phyloP scores from a whole-genome alignment of 179 eudicot species.

The Drosera spatulata region DNA sequence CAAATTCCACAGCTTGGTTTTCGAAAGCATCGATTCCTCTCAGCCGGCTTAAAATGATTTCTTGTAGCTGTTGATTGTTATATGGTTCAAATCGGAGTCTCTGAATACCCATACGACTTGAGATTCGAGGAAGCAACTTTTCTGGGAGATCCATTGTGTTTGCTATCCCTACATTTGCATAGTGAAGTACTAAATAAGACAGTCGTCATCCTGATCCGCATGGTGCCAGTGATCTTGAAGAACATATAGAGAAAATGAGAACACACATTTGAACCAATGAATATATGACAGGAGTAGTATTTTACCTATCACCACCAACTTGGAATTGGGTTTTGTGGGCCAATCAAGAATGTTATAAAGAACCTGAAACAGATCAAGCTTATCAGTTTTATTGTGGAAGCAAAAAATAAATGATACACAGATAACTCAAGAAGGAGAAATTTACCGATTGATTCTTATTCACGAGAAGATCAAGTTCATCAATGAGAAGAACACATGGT shows the following conservation, averaged over 20 bases:
- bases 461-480: conserved; percentile 94
- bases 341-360: conserved; percentile 98
- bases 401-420: not conserved
- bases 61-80: conserved; percentile 88
- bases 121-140: conserved; percentile 94
- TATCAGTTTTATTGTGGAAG: not conserved
- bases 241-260: not conserved
- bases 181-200: not conserved
- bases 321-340: conserved; percentile 94
- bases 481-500: conserved; percentile 92
- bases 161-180: conserved; percentile 65
- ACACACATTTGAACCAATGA: not conserved
- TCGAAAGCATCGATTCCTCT: conserved; percentile 95
- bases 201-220: not conserved
- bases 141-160: conserved; percentile 99
- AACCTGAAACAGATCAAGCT: conserved; percentile 40
- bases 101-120: conserved; percentile 96
- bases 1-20: conserved; percentile 90
- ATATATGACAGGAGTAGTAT: not conserved
- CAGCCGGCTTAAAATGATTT: conserved; percentile 74
- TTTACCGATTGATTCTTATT: conserved; percentile 91
- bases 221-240: not conserved
- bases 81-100: conserved; percentile 94
- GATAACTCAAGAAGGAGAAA: not conserved
- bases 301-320: conserved; percentile 82